Conservation (phyloP, 495 filamentous ascomycete genomes). For the Achaetomiella virescens region DNA sequence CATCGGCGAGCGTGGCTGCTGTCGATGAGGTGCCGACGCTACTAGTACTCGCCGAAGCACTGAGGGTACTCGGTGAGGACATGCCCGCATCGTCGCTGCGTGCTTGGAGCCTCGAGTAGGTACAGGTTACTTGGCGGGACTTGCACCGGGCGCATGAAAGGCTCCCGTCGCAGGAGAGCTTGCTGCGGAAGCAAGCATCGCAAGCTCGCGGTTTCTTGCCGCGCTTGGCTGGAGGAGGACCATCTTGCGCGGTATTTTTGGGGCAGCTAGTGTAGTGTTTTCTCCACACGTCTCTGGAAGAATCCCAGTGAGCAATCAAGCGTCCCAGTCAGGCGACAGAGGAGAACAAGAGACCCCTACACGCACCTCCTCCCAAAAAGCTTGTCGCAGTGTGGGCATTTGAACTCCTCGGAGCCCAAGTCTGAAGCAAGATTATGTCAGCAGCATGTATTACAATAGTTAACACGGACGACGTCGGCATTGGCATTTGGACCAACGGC, state of each 20-base stretch:
- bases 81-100: not conserved
- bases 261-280: slow-evolving; percentile 12
- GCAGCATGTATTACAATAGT: too few species aligned
- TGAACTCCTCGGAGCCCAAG: not conserved
- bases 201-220: slow-evolving; percentile 12
- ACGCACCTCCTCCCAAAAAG: not conserved
- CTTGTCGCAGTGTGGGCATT: not conserved
- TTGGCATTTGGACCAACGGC: too few species aligned
- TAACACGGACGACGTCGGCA: too few species aligned
- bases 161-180: slow-evolving; percentile 5
- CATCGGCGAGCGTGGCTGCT: too few species aligned
- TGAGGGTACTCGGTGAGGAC: not conserved
- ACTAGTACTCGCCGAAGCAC: not conserved
- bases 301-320: not conserved
- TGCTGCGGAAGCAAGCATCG: slow-evolving; percentile 13
- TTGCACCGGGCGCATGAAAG: slow-evolving; percentile 5
- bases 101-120: not conserved
- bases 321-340: not conserved
- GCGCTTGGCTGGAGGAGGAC: slow-evolving; percentile 3
- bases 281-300: slow-evolving; percentile 14
- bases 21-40: not conserved
- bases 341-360: not conserved
- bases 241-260: slow-evolving; percentile 3
- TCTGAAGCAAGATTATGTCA: not conserved
- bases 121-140: not conserved